Base-by-base conservation (phyloP, 2,329 filamentous ascomycete genomes). In the Xylaria arbuscula region DNA sequence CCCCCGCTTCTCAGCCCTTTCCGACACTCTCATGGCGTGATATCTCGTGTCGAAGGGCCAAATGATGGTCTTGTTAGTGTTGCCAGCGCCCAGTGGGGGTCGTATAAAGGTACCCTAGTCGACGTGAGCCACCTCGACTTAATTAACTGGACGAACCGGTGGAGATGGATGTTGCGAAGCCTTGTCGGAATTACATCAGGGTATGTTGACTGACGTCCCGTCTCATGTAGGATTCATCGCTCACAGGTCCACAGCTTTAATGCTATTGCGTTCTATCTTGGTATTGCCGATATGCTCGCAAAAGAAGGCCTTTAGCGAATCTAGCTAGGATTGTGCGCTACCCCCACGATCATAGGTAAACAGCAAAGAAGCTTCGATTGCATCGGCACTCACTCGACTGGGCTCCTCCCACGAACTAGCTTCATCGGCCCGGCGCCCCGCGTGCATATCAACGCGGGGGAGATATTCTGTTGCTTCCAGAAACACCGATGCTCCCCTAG, bases 11-110 rank as follows among this genome's bases (percentile, higher is more conserved):
- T 83, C 82, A 93, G 90, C 83, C 86, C 86, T 2, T 90, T 91
- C 73, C 82, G 86, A 6, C 78, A 81, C 53, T 84, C 88, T 2
- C 83, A 88, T 71, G 73, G 76, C 1, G 79, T 90, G 10, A 80
- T 91, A 24, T 73, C 80, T 11, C 77, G 80, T 45, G 73, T 75
- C 0, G 89, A 91, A 74, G 89, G 89, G 0, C 82, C 86, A 17
- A 91, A 91, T 72, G 89, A 91, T 73, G 89, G 89, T 1, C 80
- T 91, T n/a, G 89, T 91, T 13, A 93, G 88, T 75, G 88, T 91
- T 11, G 79, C 82, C 59, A 90, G 88, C 74, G 86, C 87, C 54
- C 81, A 81, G 67, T 91, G 89, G 88, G 89, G 89, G 7, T 82
- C 81, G 10, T 91, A 91, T 76, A 86, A 89, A 74, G 89, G 89